phyloP scores from a whole-genome alignment of 306 rosid genomes.

The Parietaria judaica region DNA sequence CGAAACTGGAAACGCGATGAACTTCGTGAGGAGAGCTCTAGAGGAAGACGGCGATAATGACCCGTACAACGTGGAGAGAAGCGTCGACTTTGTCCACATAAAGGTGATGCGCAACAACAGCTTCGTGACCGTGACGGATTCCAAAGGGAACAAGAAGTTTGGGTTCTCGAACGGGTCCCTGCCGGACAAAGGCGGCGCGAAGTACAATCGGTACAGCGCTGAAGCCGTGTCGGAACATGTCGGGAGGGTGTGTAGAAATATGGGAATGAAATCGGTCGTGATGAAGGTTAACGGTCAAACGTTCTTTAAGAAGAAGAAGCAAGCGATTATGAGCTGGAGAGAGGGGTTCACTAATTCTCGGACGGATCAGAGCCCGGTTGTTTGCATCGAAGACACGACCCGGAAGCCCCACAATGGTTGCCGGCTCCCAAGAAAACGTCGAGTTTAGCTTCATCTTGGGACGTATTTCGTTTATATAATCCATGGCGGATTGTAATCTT shows the following conservation, averaged over 20 bases:
- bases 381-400: constrained; percentile 63
- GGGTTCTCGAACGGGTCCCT: constrained; percentile 59
- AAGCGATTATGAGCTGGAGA: constrained; percentile 65
- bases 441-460: not conserved
- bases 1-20: constrained; percentile 33
- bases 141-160: constrained; percentile 59
- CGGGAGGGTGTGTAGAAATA: constrained; percentile 49
- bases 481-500: not conserved
- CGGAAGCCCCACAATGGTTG: constrained; percentile 41
- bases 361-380: constrained; percentile 41
- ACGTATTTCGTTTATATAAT: not conserved
- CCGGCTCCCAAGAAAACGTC: constrained; percentile 14
- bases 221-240: constrained; percentile 73
- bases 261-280: constrained; percentile 68
- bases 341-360: constrained; percentile 55
- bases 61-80: constrained; percentile 28
- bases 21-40: constrained; percentile 49
- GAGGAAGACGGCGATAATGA: constrained; percentile 31
- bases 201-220: constrained; percentile 53
- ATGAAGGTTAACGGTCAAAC: constrained; percentile 73
- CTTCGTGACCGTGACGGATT: constrained; percentile 62
- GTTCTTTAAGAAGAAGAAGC: constrained; percentile 61
- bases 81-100: constrained; percentile 73
- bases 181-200: constrained; percentile 56
- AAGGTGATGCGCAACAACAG: constrained; percentile 66